Base-by-base conservation (phyloP, 352 stramenopile species). In the Vaucheria bursata region DNA sequence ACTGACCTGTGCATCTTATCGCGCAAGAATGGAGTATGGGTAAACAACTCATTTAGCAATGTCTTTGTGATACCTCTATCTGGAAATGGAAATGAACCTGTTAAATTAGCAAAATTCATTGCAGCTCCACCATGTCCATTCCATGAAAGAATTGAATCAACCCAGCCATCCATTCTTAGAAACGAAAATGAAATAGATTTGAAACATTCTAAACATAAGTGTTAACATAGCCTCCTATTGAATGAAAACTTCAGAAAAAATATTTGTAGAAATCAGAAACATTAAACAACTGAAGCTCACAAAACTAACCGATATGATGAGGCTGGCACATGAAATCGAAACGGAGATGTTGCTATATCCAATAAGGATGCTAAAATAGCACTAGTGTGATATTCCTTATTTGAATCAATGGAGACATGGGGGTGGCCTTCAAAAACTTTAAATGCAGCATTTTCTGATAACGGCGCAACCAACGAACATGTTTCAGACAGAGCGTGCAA, bases 311-410 rank as follows among this genome's bases (percentile, higher is more conserved):
- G 12, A 25, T 25, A 59, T 12, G 45, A 25, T 25, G 45, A 12
- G 12, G 45, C 37, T 6, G 67, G 72, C 3, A 35, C 69, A 1
- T 49, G 71, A 52, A 80, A 80, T 1, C 75, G 37, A 3, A 80
- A 18, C 18, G 75, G 75, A 5, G 75, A 80, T 7, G 66, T 80
- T 1, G 45, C 39, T 0, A 68, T 70, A 32, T 80, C 75, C n/a
- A n/a, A n/a, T n/a, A n/a, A n/a, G n/a, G n/a, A n/a, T n/a, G n/a
- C n/a, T n/a, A n/a, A n/a, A n/a, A 80, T 36, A n/a, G 75, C 75
- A 38, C 66, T 80, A 12, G 75, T 80, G 67, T 80, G 75, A 70
- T 80, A 80, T 0, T 67, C 37, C 45, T 73, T 72, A 0, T n/a
- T 2, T 8, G 75, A 49, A 31, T 80, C 75, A 7, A 77, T 35